Evolutionary conservation across 371 early-diverging fungal genomes (phyloP), one percentile per base, ranked within the genome.

Genomic region (Mortierella sp.): DNA sequence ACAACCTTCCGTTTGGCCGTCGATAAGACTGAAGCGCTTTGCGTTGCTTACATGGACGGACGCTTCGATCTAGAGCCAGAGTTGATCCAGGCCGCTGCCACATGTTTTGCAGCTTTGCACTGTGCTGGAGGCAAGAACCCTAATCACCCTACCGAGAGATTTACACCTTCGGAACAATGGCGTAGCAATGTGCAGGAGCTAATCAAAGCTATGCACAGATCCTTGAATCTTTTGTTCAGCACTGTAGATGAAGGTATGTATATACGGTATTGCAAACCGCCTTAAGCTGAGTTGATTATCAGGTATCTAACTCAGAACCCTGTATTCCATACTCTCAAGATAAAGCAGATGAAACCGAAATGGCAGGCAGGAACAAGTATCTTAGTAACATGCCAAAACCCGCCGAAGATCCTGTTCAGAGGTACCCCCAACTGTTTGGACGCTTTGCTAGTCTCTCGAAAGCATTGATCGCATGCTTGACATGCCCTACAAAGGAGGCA

Each of bases 171-270:
- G 0, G 85, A 83, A 15, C 76, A 83, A 29, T 91, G 91, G 91
- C 83, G 84, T 55, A 81, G 70, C 8, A 85, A 78, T 28, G 17
- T 86, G 5, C 70, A 83, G 54, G 82, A 82, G 51, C 34, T 90
- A 29, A 75, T 89, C 61, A 88, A 89, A 54, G 85, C 89, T 13
- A 72, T 86, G 22, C 88, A 91, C 61, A 68, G 76, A 40, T 78
- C 83, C 29, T 68, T 90, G 61, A 85, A 89, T 58, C 67, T 79
- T 40, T 75, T 91, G 10, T 89, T 89, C 68, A 84, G 83, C 60
- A 87, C 87, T 1, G 70, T 91, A 0, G 90, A 89, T 63, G 91
- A 91, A 89, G 91, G 89, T 88, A 82, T 32, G 6, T 29, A 17
- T n/a, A 13, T 1, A 42, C 43, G 13, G 2, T 47, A 43, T 53